Conservation (phyloP, 2,329 filamentous ascomycete species). For the Didymella keratinophila region DNA sequence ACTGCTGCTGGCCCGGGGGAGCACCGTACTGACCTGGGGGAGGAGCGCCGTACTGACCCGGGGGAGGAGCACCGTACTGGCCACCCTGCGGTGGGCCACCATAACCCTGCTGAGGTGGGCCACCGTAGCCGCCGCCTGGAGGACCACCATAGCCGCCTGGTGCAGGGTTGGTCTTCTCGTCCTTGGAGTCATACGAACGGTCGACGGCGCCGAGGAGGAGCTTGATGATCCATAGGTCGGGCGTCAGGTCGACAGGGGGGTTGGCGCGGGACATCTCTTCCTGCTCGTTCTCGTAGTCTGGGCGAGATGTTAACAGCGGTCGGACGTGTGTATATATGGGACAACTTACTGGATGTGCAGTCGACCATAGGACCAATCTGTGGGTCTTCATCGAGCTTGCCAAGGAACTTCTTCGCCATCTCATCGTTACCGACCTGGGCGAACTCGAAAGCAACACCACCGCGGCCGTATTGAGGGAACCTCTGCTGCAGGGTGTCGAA, state of each 20-base stretch:
- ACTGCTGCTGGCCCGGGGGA: constrained; percentile 21
- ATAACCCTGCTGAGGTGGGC: constrained; percentile 33
- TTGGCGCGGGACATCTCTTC: constrained; percentile 69
- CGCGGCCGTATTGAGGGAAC: constrained; percentile 59
- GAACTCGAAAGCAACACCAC: constrained; percentile 72
- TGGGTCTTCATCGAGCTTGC: constrained; percentile 70
- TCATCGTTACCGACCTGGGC: constrained; percentile 74
- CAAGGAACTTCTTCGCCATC: constrained; percentile 69
- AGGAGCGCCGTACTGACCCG: constrained; percentile 36
- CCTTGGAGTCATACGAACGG: constrained; percentile 69
- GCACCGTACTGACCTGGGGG: constrained; percentile 35
- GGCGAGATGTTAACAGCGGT: constrained; percentile 11
- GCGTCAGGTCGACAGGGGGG: constrained; percentile 69
- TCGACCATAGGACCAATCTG: constrained; percentile 68
- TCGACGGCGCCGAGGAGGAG: constrained; percentile 73
- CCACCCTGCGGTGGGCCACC: constrained; percentile 27
- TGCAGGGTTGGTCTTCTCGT: constrained; percentile 62
- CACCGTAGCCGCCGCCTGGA: constrained; percentile 43
- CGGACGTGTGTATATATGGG: background rate
- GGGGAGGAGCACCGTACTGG: constrained; percentile 30
- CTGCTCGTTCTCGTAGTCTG: constrained; percentile 72
- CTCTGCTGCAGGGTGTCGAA: constrained; percentile 59
- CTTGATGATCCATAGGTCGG: constrained; percentile 72
- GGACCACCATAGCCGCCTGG: constrained; percentile 42
- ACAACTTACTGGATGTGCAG: constrained; percentile 69